These are phyloP conservation scores for Pichia membranifaciens DNA, from an alignment of 805 yeast genomes.

Conservation along the genomic window DNA sequence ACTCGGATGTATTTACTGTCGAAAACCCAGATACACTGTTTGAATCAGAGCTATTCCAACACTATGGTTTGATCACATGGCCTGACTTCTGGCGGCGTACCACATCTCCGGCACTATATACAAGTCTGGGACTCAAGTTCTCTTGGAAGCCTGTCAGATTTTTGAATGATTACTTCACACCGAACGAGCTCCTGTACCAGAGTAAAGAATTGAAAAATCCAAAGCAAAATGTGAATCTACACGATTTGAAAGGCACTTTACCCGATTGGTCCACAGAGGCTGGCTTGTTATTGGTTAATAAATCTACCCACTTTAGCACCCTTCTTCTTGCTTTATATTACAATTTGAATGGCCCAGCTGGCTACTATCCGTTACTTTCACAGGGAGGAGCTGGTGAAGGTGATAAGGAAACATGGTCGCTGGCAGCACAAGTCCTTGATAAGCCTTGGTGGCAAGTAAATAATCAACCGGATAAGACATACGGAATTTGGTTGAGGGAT, in stretches of 20 bases:
- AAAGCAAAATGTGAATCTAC: conserved; percentile 36
- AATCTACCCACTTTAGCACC: conserved; percentile 49
- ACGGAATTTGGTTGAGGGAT: conserved; percentile 18
- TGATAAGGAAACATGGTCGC: conserved; percentile 67
- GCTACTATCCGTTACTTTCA: conserved; percentile 52
- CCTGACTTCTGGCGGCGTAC: conserved; percentile 75
- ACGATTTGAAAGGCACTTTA: conserved; percentile 57
- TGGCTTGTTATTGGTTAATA: conserved; percentile 57
- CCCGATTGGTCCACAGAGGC: conserved; percentile 65
- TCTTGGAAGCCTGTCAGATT: conserved; percentile 25
- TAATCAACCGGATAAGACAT: conserved; percentile 24
- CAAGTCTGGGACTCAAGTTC: conserved; percentile 25
- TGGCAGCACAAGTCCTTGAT: conserved; percentile 49
- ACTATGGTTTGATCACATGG: conserved; percentile 58
- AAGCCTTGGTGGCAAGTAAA: conserved; percentile 45
- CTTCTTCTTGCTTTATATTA: conserved; percentile 58
- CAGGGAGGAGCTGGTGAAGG: conserved; percentile 68
- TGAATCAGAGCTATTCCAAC: conserved; percentile 37
- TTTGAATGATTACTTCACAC: conserved; percentile 25
- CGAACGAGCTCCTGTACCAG: conserved; percentile 24
- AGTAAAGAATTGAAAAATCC: conserved; percentile 27
- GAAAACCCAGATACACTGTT: conserved; percentile 35
- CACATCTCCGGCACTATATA: conserved; percentile 54
- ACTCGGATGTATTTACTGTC: conserved; percentile 43
- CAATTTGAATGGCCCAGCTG: conserved; percentile 55